Conservation (phyloP, 2,329 filamentous ascomycete species). For the Alternaria angustiovoidea region DNA sequence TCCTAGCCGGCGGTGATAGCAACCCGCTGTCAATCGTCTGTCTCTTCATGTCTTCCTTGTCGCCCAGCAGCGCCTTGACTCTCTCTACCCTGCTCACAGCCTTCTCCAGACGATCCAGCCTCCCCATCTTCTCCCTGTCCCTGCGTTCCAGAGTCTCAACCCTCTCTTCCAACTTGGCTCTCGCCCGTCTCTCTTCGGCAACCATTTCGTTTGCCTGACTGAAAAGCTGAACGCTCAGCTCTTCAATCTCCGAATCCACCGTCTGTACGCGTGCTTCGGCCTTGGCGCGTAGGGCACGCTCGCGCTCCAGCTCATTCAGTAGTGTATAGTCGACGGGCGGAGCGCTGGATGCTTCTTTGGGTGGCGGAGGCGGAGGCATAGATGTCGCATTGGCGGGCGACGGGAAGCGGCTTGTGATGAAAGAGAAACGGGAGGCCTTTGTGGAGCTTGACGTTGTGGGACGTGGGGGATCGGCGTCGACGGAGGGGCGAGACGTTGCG, state of each 20-base stretch:
- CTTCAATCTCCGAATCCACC: constrained; percentile 78
- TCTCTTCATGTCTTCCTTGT: constrained; percentile 4
- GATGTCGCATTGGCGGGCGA: constrained; percentile 42
- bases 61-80: constrained; percentile 67
- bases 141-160: constrained; percentile 73
- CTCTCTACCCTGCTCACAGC: constrained; percentile 76
- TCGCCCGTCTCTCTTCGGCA: constrained; percentile 73
- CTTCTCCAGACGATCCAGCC: constrained; percentile 75
- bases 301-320: constrained; percentile 69
- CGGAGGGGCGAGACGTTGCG: constrained; percentile 25
- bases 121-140: constrained; percentile 72
- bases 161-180: constrained; percentile 75
- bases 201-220: constrained; percentile 91
- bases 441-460: constrained; percentile 40
- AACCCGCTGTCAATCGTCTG: neutral
- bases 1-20: constrained; percentile 5
- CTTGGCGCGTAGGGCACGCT: constrained; percentile 70
- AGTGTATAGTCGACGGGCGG: constrained; percentile 57
- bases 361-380: constrained; percentile 42
- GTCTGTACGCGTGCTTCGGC: constrained; percentile 73
- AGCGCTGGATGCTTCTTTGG: constrained; percentile 4
- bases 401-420: constrained; percentile 51
- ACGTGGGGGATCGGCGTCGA: constrained; percentile 34
- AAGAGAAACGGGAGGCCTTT: constrained; percentile 54
- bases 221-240: constrained; percentile 77